Base-by-base conservation (phyloP, 192 early-diverging fungal species). In the Linnemannia hyalina region DNA sequence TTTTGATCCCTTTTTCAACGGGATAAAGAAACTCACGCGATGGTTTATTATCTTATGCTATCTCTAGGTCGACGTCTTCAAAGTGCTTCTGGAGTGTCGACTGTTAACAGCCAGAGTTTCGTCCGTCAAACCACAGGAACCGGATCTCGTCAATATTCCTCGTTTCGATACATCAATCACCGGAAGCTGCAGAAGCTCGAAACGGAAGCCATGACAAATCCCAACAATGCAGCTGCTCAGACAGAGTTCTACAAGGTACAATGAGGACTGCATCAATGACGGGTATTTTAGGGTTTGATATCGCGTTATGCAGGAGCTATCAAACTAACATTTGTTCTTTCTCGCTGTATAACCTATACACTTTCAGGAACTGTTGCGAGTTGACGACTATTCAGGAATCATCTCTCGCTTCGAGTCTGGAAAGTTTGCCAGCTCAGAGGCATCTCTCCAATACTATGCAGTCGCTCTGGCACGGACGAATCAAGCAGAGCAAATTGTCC, bases 341-440 rank as follows among this genome's bases (percentile, higher is more conserved):
- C 3, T 65, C 60, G 32, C 26, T 32, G 16, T 3, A 16, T 6
- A 16, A 22, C 22, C 32, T 20, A 36, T 36, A 68, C 15, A 35
- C n/a, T 26, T 42, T 9, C 81, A 93, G 91, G 92, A 93, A 78
- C 82, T 89, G 73, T 42, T 92, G 52, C 82, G 86, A 57, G 81
- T 91, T 60, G 91, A 92, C 55, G 90, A 92, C 65, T 91, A 91
- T 22, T 70, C 81, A 74, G 88, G 79, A 11, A 89, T 93, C 38
- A 88, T 93, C 41, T 70, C 88, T 32, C 88, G 92, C 7, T 93
- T 93, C 73, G 92, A 93, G 65, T 82, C 86, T 9, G 91, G 90
- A 20, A 89, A 90, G 38, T 92, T 88, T 77, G 85, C 89, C 16
- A 89, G 85, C 35, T 89, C 92, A 38, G 92, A 93, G 42, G 90